Base-by-base conservation (phyloP, 1,139 yeast genomes). In the Kluyveromyces sp. region DNA sequence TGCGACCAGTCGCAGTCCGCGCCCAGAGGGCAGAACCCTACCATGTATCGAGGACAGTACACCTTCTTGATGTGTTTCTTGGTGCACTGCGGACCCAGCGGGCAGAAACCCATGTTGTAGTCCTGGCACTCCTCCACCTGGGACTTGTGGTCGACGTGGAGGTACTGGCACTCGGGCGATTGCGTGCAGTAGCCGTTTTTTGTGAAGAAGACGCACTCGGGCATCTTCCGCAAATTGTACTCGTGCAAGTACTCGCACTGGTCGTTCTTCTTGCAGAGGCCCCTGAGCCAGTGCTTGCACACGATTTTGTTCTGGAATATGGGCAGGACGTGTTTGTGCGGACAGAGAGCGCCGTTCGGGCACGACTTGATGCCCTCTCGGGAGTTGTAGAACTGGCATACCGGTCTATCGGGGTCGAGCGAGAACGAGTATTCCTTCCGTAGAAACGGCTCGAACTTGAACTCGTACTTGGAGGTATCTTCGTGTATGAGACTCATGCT, bases 231-330 rank as follows among this genome's bases (percentile, higher is more conserved):
- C 57, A 92, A 70, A 61, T 92, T 92, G 63, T 90, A 92, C 61
- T 94, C 99, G 66, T 94, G 99, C 43, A 94, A 69, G 60, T 88
- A 94, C 69, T 94, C 99, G 68, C 98, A 94, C 53, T 86, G 90
- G 57, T 90, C 96, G 46, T 95, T 95, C 70, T 90, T 92, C 69
- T 94, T 94, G 68, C 99, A 94, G 35, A 94, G 75, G 0, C 98
- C 98, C 56, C 97, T 77, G 42, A 94, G 77, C 99, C 99, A 92
- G 71, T 92, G 97, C 73, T 94, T 92, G 65, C 98, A 92, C 21
- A 92, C 98, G 47, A 83, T 81, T 69, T 89, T 90, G 66, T 89
- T 88, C 55, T 78, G 77, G 66, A 83, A 88, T 67, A 82, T 81
- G 37, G 94, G 81, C 26, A 87, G 74, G 1, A 88, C 88, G 68